Evolutionary conservation across 1,284 basidiomycete species (phyloP).

Genomic region (Sanghuangporus weigelae): DNA sequence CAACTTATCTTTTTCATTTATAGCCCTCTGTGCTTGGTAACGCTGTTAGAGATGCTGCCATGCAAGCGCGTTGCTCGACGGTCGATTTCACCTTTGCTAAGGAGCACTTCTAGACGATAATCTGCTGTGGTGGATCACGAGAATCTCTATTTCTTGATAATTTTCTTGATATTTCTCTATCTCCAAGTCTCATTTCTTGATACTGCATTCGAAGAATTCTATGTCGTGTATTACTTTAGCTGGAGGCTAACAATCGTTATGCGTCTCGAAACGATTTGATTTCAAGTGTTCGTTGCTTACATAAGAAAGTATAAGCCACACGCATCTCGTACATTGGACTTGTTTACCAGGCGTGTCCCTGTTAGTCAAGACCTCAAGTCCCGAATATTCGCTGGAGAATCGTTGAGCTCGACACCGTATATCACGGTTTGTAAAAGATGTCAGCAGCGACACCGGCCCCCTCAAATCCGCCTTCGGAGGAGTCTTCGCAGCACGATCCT

Average conservation of each 20-base stretch:
- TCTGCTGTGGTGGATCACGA: background rate
- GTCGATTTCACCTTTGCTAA: constrained; percentile 81
- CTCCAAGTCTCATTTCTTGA: background rate
- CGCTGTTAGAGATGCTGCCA: constrained; percentile 64
- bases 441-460: constrained; percentile 40
- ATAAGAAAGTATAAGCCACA: background rate
- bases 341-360: background rate
- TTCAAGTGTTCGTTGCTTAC: background rate
- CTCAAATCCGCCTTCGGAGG: constrained; percentile 27
- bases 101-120: constrained; percentile 30
- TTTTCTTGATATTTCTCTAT: background rate
- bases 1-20: background rate
- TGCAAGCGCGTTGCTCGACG: constrained; percentile 45
- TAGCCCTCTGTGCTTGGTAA: constrained; percentile 63
- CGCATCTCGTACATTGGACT: background rate
- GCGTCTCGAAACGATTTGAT: background rate
- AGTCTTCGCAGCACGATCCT: constrained; percentile 27
- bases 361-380: background rate
- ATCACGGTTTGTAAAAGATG: constrained; percentile 26
- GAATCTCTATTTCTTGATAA: background rate
- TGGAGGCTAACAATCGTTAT: constrained; percentile 10
- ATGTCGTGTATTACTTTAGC: constrained; percentile 3
- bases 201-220: background rate
- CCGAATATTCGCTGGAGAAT: too few species aligned
- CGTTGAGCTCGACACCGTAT: too few species aligned